Evolutionary conservation across 331 rosid species (phyloP), one percentile per base, ranked within the genome.

Genomic region (Quercus tomentella): DNA sequence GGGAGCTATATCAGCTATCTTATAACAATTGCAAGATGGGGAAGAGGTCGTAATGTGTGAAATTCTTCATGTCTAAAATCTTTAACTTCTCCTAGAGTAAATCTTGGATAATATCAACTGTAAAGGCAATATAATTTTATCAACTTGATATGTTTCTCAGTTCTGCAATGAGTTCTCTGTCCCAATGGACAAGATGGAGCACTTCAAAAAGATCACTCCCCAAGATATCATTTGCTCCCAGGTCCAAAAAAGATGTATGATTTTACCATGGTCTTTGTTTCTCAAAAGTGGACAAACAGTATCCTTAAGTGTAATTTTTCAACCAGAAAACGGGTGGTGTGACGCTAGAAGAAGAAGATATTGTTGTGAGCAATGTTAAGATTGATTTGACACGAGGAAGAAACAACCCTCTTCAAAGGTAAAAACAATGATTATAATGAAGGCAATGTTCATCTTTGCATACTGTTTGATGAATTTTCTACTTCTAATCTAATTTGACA

Each of bases 151-250:
- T 74, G 77, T 60, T 75, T 57, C 82, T 87, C 85, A 92, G 97
- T 92, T 82, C 84, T 90, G 92, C 82, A 90, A 90, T 83, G 91
- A 90, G 83, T 90, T 82, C 66, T 79, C 90, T 55, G 92, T 92
- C 81, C 94, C 92, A 22, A 92, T 81, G 87, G 92, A 85, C 31
- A 60, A 7, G 10, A 82, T 90, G 5, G 79, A 76, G 35, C 66
- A 87, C 87, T 90, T 88, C 89, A 81, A 63, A 70, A 55, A 5
- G 41, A 72, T 90, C 82, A 92, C 91, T 41, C 77, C 91, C 74
- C 81, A 85, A 74, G 94, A 92, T 76, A 88, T 90, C 73, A 81
- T 90, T 41, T 92, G 97, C 82, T 92, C 94, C 73, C 90, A 92
- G 94, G 94, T 92, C 73, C 70, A 43, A 35, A 71, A 82, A 82